Conservation (phyloP, 2,329 filamentous ascomycete species). For the Magnaporthales sp. region DNA sequence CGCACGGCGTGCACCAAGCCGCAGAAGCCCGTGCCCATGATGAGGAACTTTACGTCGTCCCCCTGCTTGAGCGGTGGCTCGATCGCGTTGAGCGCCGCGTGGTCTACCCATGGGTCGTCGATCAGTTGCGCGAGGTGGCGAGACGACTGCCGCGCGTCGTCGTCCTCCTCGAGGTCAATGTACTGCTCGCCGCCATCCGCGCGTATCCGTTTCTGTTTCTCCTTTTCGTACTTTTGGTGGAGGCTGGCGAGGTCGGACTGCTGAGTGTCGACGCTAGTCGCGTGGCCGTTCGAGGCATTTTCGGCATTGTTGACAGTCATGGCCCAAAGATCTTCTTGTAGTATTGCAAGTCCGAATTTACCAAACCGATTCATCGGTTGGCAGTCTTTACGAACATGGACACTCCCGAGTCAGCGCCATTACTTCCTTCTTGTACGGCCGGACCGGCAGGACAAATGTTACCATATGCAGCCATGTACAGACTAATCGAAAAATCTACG, state of each 20-base stretch:
- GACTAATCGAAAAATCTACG: too few relatives aligned
- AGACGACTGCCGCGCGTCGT: conserved; percentile 11
- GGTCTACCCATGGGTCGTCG: conserved; percentile 26
- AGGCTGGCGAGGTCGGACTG: conserved; percentile 8
- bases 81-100: conserved; percentile 19
- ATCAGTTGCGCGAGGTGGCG: conserved; percentile 13
- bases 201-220: conserved; percentile 23
- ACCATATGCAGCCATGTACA: too few relatives aligned
- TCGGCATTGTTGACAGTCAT: not conserved
- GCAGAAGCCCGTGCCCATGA: conserved; percentile 26
- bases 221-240: conserved; percentile 22
- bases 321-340: too few relatives aligned
- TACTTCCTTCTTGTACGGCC: too few relatives aligned
- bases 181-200: conserved; percentile 24
- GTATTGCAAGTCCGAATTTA: too few relatives aligned
- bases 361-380: too few relatives aligned
- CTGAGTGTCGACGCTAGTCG: too few relatives aligned
- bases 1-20: conserved; percentile 24
- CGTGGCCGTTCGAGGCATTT: too few relatives aligned
- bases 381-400: too few relatives aligned
- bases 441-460: too few relatives aligned
- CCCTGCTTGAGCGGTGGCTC: conserved; percentile 16
- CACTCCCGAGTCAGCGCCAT: too few relatives aligned
- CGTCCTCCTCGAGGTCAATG: conserved; percentile 16
- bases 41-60: conserved; percentile 18